phyloP scores from a whole-genome alignment of 2,329 filamentous ascomycete species.

The Paramyrothecium roridum region DNA sequence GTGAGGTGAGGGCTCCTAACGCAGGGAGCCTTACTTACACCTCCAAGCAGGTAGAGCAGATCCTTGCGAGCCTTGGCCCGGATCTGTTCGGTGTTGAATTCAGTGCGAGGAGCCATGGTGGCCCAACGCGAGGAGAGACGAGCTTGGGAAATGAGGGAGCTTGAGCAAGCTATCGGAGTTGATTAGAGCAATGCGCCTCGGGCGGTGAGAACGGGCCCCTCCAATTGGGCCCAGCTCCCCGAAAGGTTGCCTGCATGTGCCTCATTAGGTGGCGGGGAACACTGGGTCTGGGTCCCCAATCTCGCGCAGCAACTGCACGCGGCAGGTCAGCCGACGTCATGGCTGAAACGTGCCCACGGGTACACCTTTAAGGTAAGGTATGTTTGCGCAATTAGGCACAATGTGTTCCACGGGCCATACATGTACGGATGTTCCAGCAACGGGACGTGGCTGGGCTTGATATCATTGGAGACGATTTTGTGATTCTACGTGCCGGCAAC shows the following conservation, averaged over 20 bases:
- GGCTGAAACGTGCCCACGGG: background rate
- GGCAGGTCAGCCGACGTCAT: constrained; percentile 5
- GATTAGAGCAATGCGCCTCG: constrained; percentile 8
- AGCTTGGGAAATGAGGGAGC: constrained; percentile 8
- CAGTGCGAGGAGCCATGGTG: constrained; percentile 66
- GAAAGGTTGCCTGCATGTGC: no score
- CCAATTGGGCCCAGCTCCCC: background rate
- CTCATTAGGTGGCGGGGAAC: background rate
- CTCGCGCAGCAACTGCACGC: background rate
- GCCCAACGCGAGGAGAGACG: constrained; percentile 35
- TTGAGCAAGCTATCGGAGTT: constrained; percentile 11
- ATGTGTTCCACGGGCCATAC: no score
- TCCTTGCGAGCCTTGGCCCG: constrained; percentile 82
- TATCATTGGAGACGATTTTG: no score
- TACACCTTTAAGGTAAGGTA: background rate
- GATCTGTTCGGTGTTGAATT: constrained; percentile 73
- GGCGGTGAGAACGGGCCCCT: constrained; percentile 6
- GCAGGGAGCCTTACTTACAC: constrained; percentile 64
- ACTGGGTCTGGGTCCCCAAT: background rate
- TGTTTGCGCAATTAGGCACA: no score
- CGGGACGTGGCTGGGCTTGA: no score
- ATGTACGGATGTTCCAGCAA: no score
- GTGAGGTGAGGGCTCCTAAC: constrained; percentile 8
- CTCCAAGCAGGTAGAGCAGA: constrained; percentile 85
- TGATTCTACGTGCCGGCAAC: no score